Conservation (phyloP, 2,329 filamentous ascomycete species). For the Remersonia thermophila region DNA sequence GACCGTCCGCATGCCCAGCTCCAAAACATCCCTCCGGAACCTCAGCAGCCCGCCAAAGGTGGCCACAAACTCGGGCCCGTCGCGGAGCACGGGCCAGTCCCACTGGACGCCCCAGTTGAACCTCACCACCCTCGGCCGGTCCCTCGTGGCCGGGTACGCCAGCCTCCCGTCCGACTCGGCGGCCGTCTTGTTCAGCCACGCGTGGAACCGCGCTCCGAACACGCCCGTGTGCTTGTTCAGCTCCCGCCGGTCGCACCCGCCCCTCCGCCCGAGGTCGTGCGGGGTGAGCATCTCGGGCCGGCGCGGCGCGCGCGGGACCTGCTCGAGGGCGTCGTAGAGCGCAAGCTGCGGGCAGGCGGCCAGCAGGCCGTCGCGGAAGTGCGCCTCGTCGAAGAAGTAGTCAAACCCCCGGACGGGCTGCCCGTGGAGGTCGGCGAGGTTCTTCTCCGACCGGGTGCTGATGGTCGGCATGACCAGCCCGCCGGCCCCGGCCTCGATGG, state of each 20-base stretch:
- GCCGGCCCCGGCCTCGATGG: slow-evolving; percentile 34
- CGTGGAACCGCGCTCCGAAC: slow-evolving; percentile 25
- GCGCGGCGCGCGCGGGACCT: slow-evolving; percentile 27
- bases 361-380: slow-evolving; percentile 29
- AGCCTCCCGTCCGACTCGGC: slow-evolving; percentile 8
- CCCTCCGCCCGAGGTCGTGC: slow-evolving; percentile 27
- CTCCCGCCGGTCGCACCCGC: slow-evolving; percentile 28
- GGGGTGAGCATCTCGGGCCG: slow-evolving; percentile 28
- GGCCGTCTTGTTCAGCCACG: slow-evolving; percentile 22
- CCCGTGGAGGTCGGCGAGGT: slow-evolving; percentile 29
- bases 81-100: slow-evolving; percentile 33
- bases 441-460: slow-evolving; percentile 28
- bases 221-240: slow-evolving; percentile 30
- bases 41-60: slow-evolving; percentile 31
- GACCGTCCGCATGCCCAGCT: slow-evolving; percentile 26
- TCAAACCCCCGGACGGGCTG: slow-evolving; percentile 25
- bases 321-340: slow-evolving; percentile 26
- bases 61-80: slow-evolving; percentile 34
- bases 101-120: slow-evolving; percentile 33
- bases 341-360: slow-evolving; percentile 31
- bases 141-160: slow-evolving; percentile 10
- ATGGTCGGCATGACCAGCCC: slow-evolving; percentile 34
- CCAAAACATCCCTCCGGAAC: slow-evolving; percentile 30
- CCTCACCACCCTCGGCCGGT: slow-evolving; percentile 27
- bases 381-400: slow-evolving; percentile 36